These are phyloP conservation scores for Azolla pinnata DNA, from an alignment of 75 land plant genomes.

Conservation along the genomic window DNA sequence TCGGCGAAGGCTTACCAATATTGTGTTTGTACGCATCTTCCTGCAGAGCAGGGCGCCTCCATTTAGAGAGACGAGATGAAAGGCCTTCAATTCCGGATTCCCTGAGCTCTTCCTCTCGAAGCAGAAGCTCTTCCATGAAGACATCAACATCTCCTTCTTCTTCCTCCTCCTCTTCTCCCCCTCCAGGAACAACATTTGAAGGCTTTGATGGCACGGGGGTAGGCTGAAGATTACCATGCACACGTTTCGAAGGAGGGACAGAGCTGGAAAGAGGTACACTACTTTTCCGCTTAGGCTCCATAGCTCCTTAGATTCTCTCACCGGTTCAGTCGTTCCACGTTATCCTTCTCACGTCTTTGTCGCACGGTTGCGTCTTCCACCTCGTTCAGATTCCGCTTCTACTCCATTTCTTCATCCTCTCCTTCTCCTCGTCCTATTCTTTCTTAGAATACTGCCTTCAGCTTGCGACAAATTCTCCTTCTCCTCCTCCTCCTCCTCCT, in stretches of 20 bases:
- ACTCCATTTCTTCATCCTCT: too few relatives aligned
- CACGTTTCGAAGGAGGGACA: constrained; percentile 5
- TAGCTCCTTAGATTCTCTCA: too few relatives aligned
- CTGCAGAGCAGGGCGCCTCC: constrained; percentile 59
- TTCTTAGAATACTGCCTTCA: too few relatives aligned
- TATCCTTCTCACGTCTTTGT: too few relatives aligned
- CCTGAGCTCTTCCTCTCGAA: constrained; percentile 41
- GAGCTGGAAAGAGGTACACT: not conserved
- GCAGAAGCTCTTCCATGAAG: constrained; percentile 67
- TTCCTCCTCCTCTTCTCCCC: constrained; percentile 37
- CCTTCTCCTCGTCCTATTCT: too few relatives aligned
- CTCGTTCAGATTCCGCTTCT: too few relatives aligned
- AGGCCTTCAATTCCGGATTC: constrained; percentile 48
- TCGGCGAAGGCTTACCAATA: constrained; percentile 47
- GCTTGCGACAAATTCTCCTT: too few relatives aligned
- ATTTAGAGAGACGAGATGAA: constrained; percentile 45
- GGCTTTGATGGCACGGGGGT: constrained; percentile 16
- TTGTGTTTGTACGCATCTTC: constrained; percentile 23
- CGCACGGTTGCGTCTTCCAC: too few relatives aligned
- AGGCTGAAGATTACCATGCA: constrained; percentile 4
- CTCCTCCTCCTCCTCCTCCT: too few relatives aligned
- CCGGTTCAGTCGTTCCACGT: too few relatives aligned
- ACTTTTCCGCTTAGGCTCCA: constrained; percentile 6
- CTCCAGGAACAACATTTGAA: too few relatives aligned
- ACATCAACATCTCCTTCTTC: constrained; percentile 81